A percentile compares a stretch with the other conserved stretches of the same genome.
phyloP scores from a whole-genome alignment of 441 rosid species.

The Theobroma grandiflorum region DNA sequence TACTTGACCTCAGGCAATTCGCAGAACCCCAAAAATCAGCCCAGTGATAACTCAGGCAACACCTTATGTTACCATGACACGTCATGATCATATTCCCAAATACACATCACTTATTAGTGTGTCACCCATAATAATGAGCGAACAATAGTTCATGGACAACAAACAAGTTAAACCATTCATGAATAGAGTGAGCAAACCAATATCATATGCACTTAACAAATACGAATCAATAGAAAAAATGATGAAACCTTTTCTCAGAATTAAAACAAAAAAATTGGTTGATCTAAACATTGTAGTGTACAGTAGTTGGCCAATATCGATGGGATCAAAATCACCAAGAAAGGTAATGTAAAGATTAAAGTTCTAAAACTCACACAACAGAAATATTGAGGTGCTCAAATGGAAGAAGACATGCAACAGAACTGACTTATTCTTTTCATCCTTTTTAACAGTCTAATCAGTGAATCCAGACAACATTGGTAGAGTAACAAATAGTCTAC shows the following conservation, averaged over 20 bases:
- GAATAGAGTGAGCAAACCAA: background rate
- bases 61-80: background rate
- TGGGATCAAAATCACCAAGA: constrained; percentile 7
- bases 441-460: background rate
- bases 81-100: background rate
- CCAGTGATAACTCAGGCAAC: background rate
- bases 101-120: background rate
- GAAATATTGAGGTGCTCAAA: background rate
- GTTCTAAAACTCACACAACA: background rate
- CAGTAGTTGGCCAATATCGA: background rate
- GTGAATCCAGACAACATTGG: background rate
- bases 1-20: background rate
- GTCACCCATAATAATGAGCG: constrained; percentile 7
- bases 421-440: background rate
- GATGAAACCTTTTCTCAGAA: background rate
- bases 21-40: constrained; percentile 7
- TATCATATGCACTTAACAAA: background rate
- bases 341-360: background rate
- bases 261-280: background rate
- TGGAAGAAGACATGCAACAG: constrained; percentile 10
- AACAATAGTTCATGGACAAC: background rate
- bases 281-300: background rate
- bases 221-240: background rate
- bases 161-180: constrained; percentile 7
- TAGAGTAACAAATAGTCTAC: background rate